Percentiles rank a stretch among this genome's conserved stretches.
Evolutionary conservation across 2,329 filamentous ascomycete genomes (phyloP).

Genomic region (Teratosphaeria gauchensis): DNA sequence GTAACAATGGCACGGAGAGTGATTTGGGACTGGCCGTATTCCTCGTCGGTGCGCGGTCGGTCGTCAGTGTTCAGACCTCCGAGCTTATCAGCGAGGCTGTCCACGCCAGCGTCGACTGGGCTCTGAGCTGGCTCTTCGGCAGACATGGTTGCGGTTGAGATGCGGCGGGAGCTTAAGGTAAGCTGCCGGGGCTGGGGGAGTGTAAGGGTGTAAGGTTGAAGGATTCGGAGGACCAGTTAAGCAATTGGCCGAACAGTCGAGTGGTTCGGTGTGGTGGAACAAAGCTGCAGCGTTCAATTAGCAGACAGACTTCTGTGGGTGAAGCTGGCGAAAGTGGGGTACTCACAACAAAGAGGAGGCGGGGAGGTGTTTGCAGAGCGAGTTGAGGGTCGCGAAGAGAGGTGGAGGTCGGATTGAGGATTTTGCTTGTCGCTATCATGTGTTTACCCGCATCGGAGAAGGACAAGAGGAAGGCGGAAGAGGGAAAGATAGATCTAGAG

Average conservation of each 20-base stretch:
- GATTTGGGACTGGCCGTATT: conserved; percentile 85
- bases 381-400: background rate
- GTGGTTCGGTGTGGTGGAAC: background rate
- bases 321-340: background rate
- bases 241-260: background rate
- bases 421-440: background rate
- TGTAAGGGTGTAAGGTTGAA: background rate
- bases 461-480: background rate
- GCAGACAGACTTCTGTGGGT: background rate
- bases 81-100: conserved; percentile 32
- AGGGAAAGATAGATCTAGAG: background rate
- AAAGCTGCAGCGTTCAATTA: background rate
- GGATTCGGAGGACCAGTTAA: background rate
- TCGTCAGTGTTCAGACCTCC: conserved; percentile 31
- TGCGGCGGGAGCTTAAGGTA: background rate
- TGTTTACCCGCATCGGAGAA: background rate
- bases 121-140: conserved; percentile 19
- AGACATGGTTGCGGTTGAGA: conserved; percentile 16
- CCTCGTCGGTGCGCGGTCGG: conserved; percentile 90
- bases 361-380: background rate
- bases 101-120: conserved; percentile 21
- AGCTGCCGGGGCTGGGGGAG: background rate
- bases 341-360: background rate
- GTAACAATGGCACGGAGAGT: conserved; percentile 96
- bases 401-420: background rate